Evolutionary conservation across 2,329 filamentous ascomycete genomes (phyloP), one percentile per base, ranked within the genome.

Genomic region (Teratosphaeriaceae sp.): DNA sequence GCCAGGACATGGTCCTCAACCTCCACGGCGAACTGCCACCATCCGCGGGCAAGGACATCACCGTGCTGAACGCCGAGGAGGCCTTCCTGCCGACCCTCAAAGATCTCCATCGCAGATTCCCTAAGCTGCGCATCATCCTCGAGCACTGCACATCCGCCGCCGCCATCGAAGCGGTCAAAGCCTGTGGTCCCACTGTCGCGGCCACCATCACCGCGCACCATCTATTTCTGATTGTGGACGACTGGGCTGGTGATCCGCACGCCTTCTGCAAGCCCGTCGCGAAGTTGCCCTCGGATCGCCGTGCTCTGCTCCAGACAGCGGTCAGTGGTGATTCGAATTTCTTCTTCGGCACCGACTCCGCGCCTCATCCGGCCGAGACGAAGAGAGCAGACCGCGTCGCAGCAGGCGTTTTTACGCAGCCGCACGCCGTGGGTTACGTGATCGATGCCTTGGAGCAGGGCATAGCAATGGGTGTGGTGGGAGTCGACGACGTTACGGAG

Each of bases 91-190:
- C 89, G 0, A 90, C 83, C 0, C 72, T 96, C 24, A 71, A 77
- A 50, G 75, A 76, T 15, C 75, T 97, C 2, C 86, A 94, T 58
- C 66, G 74, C 18, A 72, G 72, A 20, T 96, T 94, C 63, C 89
- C 90, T 1, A 71, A 75, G 16, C 72, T 94, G 31, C 76, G 72
- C 39, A 74, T 75, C 49, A 69, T 76, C 44, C 69, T 92, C 36
- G 86, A 96, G 69, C 89, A 96, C 68, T 94, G 87, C 72, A 89
- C 88, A 9, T 94, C 88, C 1, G 81, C 80, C 1, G 86, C 84
- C 1, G 89, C 88, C 0, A 72, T 95, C 3, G 78, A 84, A 49
- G 82, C 87, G 1, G 89, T 96, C 26, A 75, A 76, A 51, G 71
- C 77, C 12, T 94, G 88, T 58, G 87, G 88, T 0, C 76, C 82